Evolutionary conservation across 1,139 yeast genomes (phyloP), one percentile per base, ranked within the genome.

Genomic region (Saccharomyces hybrid): DNA sequence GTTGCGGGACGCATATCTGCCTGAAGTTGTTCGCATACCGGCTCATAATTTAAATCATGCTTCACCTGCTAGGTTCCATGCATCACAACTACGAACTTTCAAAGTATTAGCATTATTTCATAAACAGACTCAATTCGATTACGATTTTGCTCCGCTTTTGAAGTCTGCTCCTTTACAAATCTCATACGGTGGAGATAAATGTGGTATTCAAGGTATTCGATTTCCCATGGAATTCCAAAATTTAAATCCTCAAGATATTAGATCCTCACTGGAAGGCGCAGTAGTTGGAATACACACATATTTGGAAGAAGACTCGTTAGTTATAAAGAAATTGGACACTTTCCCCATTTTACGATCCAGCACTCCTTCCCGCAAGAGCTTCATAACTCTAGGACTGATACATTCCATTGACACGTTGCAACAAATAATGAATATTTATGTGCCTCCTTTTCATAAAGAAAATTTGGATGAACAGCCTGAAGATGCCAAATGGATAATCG

Each of bases 91-190:
- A 7, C 67, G 89, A 56, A 74, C 70, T 13, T 77, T 81, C 56
- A 79, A 78, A 61, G 73, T 78, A 34, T 60, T 84, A 16, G 63
- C 79, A 0, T 80, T 82, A 62, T 78, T 86, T 62, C 91, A 86
- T 66, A 76, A 73, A 54, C 25, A 50, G 8, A 13, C 23, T 11
- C 16, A 30, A 9, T 30, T 60, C 5, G 27, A 57, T 2, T 84
- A 77, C 65, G 77, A 83, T 60, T 84, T 84, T 61, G 59, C 61
- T 4, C 87, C 86, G 34, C 62, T 84, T 30, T 57, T 85, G 1
- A 63, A 66, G 1, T 60, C 56, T 2, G 62, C 83, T 0, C 91
- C 93, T 0, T 62, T 75, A 32, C 78, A 70, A 58, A 57, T 84
- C 0, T 76, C 84, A 0, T 83, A 75, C 58, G 73, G 73, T 47